These are phyloP conservation scores for Tulasnella sp. DNA, from an alignment of 768 basidiomycete species.

Conservation along the genomic window DNA sequence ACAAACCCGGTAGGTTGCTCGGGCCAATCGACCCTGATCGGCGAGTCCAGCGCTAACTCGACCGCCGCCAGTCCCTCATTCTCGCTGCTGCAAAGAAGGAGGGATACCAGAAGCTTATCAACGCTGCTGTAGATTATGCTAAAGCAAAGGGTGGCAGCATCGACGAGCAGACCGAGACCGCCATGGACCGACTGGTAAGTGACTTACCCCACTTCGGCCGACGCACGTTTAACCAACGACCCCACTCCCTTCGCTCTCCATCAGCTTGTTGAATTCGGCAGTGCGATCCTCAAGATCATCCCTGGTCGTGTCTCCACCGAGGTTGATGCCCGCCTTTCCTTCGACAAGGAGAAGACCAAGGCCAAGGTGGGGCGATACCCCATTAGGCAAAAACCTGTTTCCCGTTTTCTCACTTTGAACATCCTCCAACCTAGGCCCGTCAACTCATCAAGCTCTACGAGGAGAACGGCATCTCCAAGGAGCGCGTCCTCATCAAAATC, in stretches of 20 bases:
- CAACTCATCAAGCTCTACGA: conserved; percentile 91
- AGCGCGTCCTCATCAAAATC: conserved; percentile 98
- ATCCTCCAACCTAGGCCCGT: conserved; percentile 45
- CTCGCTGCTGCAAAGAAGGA: conserved; percentile 90
- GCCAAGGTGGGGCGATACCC: conserved; percentile 59
- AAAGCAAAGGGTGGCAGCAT: conserved; percentile 80
- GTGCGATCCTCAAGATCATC: conserved; percentile 91
- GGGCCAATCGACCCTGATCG: conserved; percentile 21
- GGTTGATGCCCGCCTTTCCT: conserved; percentile 96
- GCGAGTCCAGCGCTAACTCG: conserved; percentile 14
- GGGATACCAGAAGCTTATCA: conserved; percentile 79
- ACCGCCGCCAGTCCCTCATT: conserved; percentile 50
- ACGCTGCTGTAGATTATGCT: conserved; percentile 70
- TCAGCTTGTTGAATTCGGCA: conserved; percentile 96
- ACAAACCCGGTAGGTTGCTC: conserved; percentile 81
- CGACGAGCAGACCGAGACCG: conserved; percentile 74
- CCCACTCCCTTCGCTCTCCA: not conserved
- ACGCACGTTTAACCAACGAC: conserved; percentile 31
- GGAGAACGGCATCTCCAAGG: conserved; percentile 89
- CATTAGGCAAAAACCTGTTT: conserved; percentile 22
- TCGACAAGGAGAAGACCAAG: conserved; percentile 92
- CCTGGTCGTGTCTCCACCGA: conserved; percentile 99
- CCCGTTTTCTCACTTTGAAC: not conserved
- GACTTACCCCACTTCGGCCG: conserved; percentile 16
- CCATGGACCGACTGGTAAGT: conserved; percentile 85